Conservation (phyloP, 164 flowering plant species). For the Nelumbo lutea region DNA sequence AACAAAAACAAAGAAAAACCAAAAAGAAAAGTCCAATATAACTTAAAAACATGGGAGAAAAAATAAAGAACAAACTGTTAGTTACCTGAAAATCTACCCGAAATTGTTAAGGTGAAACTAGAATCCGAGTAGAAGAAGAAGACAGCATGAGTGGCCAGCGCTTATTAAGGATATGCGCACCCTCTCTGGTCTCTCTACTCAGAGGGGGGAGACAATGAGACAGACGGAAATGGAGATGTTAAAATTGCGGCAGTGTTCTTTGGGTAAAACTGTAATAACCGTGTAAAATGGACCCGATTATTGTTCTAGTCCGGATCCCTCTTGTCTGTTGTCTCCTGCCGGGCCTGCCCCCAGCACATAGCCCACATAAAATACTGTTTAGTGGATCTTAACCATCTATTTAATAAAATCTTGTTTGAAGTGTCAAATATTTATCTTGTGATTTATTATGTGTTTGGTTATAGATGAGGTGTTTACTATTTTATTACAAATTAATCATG, state of each 20-base stretch:
- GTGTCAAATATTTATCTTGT: no score
- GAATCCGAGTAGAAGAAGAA: neutral
- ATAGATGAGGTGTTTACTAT: no score
- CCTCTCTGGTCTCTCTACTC: neutral
- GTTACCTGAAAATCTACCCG: neutral
- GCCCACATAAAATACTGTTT: neutral
- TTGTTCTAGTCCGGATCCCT: no score
- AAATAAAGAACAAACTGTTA: neutral
- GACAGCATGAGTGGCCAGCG: neutral
- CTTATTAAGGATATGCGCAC: constrained; percentile 1
- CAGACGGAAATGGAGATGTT: neutral
- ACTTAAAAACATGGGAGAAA: neutral
- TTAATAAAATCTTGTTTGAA: no score
- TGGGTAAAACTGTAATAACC: neutral
- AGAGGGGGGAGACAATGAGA: neutral
- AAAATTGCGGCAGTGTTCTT: neutral
- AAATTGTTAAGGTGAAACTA: neutral
- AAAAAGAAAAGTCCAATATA: neutral
- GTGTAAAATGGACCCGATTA: neutral
- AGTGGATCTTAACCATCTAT: neutral
- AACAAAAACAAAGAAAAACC: neutral
- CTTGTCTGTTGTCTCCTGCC: no score
- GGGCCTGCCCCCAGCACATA: no score
- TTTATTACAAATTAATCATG: no score
- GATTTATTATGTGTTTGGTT: no score